Base-by-base conservation (phyloP, 495 filamentous ascomycete species). In the Jackrogersella multiformis region DNA sequence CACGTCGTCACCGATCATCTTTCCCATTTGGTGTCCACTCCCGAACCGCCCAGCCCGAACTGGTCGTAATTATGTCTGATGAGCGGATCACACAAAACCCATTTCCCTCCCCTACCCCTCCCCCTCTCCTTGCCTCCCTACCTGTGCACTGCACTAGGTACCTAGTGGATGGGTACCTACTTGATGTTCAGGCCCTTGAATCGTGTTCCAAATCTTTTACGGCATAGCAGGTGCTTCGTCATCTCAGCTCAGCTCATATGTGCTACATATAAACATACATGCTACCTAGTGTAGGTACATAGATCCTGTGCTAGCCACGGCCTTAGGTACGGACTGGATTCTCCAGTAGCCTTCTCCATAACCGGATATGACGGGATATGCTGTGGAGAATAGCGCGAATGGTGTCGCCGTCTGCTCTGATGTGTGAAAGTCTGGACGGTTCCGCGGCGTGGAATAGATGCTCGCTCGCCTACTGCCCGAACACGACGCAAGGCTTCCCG, bases 61-160 rank as follows among this genome's bases (percentile, higher is more conserved):
- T 66, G 52, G 57, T 66, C 67, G 61, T 70, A n/a, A n/a, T n/a
- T n/a, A 65, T 66, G 67, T 70, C 67, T 70, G 61, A 56, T 65
- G 66, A 62, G 53, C 67, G 57, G 67, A 70, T 66, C 67, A 66
- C 61, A 61, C 66, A 66, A 45, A 61, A 44, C 41, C 26, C 32
- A n/a, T 54, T 20, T 52, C 20, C 46, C 30, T 45, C 44, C 56
- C 66, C 42, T 61, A 56, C 56, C 61, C 66, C 38, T 53, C 66
- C 44, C 53, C 52, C 57, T 49, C 60, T 32, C 48, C 41, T 49
- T 53, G 16, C 24, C 23, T 46, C 21, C n/a, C n/a, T n/a, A n/a
- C n/a, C n/a, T n/a, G n/a, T n/a, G n/a, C n/a, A n/a, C n/a, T n/a
- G n/a, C n/a, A n/a, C n/a, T n/a, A n/a, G n/a, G n/a, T n/a, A n/a